Conservation (phyloP, 2,329 filamentous ascomycete genomes). For the Apiospora aurea region DNA sequence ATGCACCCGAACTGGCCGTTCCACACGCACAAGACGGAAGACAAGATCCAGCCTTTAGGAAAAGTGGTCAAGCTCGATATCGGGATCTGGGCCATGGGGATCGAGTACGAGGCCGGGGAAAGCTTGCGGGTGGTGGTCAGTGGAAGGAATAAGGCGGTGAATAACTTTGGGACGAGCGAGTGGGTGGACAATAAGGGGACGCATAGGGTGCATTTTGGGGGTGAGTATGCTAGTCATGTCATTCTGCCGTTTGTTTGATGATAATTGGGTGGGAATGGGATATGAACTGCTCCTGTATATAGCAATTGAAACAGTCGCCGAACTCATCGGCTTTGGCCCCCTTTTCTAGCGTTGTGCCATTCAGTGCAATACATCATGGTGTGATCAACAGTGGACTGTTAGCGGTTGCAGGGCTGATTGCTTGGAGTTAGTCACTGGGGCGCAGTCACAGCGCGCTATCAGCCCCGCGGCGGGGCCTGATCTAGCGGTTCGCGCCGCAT, state of each 20-base stretch:
- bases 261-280: background rate
- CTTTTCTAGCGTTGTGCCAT: background rate
- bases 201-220: constrained; percentile 35
- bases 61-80: constrained; percentile 38
- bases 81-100: constrained; percentile 40
- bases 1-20: constrained; percentile 41
- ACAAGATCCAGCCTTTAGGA: constrained; percentile 34
- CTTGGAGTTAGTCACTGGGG: too few species aligned
- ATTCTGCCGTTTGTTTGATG: constrained; percentile 29
- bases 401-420: too few species aligned
- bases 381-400: too few species aligned
- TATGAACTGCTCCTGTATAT: background rate
- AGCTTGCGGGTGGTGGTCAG: constrained; percentile 33
- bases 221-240: constrained; percentile 33
- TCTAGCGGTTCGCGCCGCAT: too few species aligned
- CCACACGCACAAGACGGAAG: constrained; percentile 34
- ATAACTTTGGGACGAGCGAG: constrained; percentile 28
- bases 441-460: too few species aligned
- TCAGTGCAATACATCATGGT: too few species aligned
- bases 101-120: constrained; percentile 40
- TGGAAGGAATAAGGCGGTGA: constrained; percentile 34
- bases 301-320: background rate
- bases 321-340: background rate
- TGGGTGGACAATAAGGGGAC: constrained; percentile 31
- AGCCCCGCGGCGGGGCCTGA: too few species aligned